Conservation (phyloP, 495 filamentous ascomycete species). For the Staphylotrichum longicolle region DNA sequence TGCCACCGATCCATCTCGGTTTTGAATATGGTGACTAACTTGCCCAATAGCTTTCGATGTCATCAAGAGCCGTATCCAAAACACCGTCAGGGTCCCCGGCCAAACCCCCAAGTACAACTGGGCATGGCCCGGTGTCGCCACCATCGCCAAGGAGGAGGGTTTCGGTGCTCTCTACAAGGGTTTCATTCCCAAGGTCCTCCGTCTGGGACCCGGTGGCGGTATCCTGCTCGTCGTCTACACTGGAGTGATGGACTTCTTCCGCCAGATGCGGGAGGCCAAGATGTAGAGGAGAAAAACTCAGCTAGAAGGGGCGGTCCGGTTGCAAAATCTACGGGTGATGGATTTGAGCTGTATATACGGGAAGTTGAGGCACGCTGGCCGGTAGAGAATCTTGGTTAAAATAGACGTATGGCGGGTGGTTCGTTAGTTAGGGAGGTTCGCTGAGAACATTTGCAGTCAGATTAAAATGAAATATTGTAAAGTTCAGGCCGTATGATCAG, state of each 20-base stretch:
- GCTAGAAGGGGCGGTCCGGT: not conserved
- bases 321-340: not conserved
- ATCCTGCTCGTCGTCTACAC: slow-evolving; percentile 93
- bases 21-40: not conserved
- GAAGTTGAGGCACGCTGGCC: not conserved
- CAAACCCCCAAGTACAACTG: slow-evolving; percentile 92
- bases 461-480: too few relatives aligned
- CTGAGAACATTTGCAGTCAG: too few relatives aligned
- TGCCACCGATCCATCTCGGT: not conserved
- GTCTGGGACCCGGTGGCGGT: slow-evolving; percentile 49
- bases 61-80: slow-evolving; percentile 96
- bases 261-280: slow-evolving; percentile 37
- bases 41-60: slow-evolving; percentile 73
- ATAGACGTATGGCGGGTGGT: not conserved
- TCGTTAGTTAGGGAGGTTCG: not conserved
- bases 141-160: slow-evolving; percentile 90
- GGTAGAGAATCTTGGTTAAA: not conserved
- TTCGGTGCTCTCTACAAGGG: slow-evolving; percentile 94
- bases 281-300: not conserved
- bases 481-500: too few relatives aligned
- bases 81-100: slow-evolving; percentile 77
- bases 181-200: slow-evolving; percentile 84
- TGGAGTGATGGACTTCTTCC: slow-evolving; percentile 87
- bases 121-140: slow-evolving; percentile 82
- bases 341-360: slow-evolving; percentile 1